Evolutionary conservation across 805 yeast species (phyloP).

Genomic region (Saccharomycopsis vini): DNA sequence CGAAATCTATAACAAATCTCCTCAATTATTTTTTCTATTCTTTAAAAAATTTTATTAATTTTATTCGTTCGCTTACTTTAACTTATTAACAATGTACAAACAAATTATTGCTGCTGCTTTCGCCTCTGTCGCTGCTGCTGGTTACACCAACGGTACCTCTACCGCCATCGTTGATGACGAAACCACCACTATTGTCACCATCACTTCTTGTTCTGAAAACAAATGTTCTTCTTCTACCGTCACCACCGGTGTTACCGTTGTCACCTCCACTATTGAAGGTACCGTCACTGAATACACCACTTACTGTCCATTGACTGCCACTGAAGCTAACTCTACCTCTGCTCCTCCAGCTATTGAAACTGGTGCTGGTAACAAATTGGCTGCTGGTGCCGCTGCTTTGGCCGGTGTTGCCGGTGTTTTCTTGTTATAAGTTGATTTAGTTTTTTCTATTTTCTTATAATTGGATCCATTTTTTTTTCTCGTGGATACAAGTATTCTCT

Average conservation of each 20-base stretch:
- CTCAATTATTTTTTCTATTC: background rate
- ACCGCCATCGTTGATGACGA: conserved; percentile 18
- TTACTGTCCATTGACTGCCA: conserved; percentile 26
- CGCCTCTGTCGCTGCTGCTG: conserved; percentile 14
- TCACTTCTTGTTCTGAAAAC: conserved; percentile 23
- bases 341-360: conserved; percentile 6
- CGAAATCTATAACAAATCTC: no score
- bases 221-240: conserved; percentile 20
- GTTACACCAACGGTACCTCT: conserved; percentile 8
- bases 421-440: background rate
- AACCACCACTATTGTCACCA: conserved; percentile 24
- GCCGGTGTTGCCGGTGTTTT: conserved; percentile 24
- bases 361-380: conserved; percentile 19
- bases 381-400: conserved; percentile 22
- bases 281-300: conserved; percentile 31
- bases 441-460: background rate
- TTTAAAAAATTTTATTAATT: background rate
- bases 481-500: background rate
- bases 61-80: background rate
- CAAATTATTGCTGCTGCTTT: conserved; percentile 12
- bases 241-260: conserved; percentile 20
- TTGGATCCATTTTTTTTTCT: background rate
- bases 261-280: conserved; percentile 19
- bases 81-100: conserved; percentile 16
- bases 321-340: conserved; percentile 15